Evolutionary conservation across 1,284 basidiomycete genomes (phyloP).

Genomic region (Irpex sp.): DNA sequence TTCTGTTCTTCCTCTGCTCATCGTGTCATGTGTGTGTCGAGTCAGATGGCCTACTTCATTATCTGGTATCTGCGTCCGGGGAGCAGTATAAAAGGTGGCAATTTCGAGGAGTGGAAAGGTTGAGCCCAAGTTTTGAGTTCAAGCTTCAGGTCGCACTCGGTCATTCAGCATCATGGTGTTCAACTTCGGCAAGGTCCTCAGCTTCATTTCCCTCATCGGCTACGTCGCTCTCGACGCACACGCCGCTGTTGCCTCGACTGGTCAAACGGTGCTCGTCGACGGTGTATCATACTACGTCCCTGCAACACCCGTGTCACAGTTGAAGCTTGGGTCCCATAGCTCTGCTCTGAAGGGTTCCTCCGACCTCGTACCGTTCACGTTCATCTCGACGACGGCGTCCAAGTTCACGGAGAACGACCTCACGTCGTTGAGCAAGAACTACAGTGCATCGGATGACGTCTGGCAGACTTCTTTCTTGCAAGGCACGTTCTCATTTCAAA

Average conservation of each 20-base stretch:
- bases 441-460: conserved; percentile 23
- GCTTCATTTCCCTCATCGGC: not conserved
- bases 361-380: conserved; percentile 24
- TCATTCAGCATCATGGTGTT: not conserved
- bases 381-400: conserved; percentile 18
- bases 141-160: not conserved
- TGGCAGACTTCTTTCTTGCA: conserved; percentile 25
- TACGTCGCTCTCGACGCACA: not conserved
- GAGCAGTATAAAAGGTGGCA: not conserved
- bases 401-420: conserved; percentile 19
- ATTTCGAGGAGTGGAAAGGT: not conserved
- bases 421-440: conserved; percentile 5
- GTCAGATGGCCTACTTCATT: not conserved
- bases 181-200: not conserved
- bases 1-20: not conserved
- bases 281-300: conserved; percentile 25
- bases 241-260: conserved; percentile 9
- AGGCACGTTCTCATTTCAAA: conserved; percentile 13
- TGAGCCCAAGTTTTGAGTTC: not conserved
- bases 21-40: not conserved
- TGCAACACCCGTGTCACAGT: conserved; percentile 21
- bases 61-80: not conserved
- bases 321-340: conserved; percentile 13
- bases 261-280: conserved; percentile 22
- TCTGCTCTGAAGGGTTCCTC: conserved; percentile 1